phyloP scores from a whole-genome alignment of 2,329 filamentous ascomycete species.

The Davidsoniella virescens region DNA sequence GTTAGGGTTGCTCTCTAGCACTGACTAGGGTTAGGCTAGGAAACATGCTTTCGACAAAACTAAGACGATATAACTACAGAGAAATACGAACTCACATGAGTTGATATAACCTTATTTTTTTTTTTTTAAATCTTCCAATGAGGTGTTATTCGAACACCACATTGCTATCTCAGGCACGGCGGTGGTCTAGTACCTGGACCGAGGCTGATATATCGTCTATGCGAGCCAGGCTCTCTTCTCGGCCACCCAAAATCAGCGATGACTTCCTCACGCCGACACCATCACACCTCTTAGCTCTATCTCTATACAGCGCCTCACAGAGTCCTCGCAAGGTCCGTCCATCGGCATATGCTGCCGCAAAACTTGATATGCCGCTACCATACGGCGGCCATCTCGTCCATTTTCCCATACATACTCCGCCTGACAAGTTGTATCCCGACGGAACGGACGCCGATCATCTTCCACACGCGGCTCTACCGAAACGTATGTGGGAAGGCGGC shows the following conservation, averaged over 20 bases:
- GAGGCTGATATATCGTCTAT: neutral
- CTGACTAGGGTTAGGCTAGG: no score
- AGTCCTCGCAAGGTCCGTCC: constrained; percentile 9
- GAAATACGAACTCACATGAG: no score
- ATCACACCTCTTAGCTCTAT: constrained; percentile 48
- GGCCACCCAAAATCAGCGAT: constrained; percentile 22
- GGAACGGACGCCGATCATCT: constrained; percentile 70
- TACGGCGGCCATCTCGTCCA: constrained; percentile 44
- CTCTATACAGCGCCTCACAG: constrained; percentile 26
- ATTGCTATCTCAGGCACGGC: constrained; percentile 25
- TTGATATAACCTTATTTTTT: no score
- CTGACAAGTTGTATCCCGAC: constrained; percentile 53
- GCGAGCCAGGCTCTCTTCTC: neutral
- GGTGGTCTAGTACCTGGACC: neutral
- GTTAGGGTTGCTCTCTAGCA: no score
- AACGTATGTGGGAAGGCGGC: constrained; percentile 83
- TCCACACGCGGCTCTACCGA: constrained; percentile 47
- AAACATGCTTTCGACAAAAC: no score
- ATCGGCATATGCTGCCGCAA: constrained; percentile 9
- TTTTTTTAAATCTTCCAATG: no score
- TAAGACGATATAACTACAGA: no score
- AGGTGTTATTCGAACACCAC: no score
- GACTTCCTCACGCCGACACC: constrained; percentile 39
- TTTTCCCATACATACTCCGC: constrained; percentile 56
- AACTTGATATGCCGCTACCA: constrained; percentile 15